Base-by-base conservation (phyloP, 2,329 filamentous ascomycete genomes). In the Fusarium albidum region DNA sequence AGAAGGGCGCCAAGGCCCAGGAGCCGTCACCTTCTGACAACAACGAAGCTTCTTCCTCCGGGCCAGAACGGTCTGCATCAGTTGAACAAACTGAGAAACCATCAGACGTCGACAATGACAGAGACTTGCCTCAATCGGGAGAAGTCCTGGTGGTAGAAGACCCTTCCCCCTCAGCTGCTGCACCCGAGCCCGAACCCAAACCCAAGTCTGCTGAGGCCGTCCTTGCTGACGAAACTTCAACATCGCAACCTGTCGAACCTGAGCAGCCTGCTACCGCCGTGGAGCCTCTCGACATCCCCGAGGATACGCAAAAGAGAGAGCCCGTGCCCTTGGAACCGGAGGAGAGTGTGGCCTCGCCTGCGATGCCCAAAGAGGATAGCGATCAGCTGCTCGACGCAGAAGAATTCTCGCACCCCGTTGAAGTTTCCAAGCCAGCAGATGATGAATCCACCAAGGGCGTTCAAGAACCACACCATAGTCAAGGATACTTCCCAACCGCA, bases 401-500 rank as follows among this genome's bases (percentile, higher is more conserved):
- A 35, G 52, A 58, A 32, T 33, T 13, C 13, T 26, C 35, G 6
- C 9, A 27, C 15, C 35, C 28, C 32, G 26, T 28, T 15, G 40
- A 53, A 12, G 37, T 31, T 9, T 12, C 33, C 3, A 49, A 60
- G 43, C 43, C 37, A 7, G 21, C 54, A 29, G 57, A 61, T 21
- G 59, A 61, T 25, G 52, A 49, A 42, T 33, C 38, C 10, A n/a
- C 41, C 8, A 46, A 45, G 18, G 39, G 47, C 17, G 33, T 18
- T 21, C 59, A 58, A 29, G 55, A 54, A n/a, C 53, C 52, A 25
- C 26, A 37, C n/a, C 47, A 54, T 26, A 60, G 31, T 12, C 52
- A 52, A 50, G 44, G 48, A 39, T 66, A 63, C 45, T 66, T 64
- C 27, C 59, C 63, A 26, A 61, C 61, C n/a, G 54, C 63, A 10